Percentiles rank a stretch among this genome's conserved stretches.
phyloP scores from a whole-genome alignment of 2,329 filamentous ascomycete species.

The Alternaria longipes region DNA sequence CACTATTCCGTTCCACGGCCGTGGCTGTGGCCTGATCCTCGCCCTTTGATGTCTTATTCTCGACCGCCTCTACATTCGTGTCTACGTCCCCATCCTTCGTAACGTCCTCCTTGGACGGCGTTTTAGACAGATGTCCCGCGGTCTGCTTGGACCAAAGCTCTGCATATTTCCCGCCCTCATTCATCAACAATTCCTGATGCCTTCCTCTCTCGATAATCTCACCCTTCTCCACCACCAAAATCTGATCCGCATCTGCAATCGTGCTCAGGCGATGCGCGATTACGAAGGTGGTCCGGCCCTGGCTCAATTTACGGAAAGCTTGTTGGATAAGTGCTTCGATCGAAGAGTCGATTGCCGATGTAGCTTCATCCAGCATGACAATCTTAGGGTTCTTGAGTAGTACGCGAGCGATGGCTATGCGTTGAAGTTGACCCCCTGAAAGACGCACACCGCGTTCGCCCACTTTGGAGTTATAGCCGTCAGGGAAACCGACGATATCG shows the following conservation, averaged over 20 bases:
- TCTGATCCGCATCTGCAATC: constrained; percentile 86
- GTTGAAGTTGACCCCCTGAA: constrained; percentile 72
- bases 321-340: constrained; percentile 73
- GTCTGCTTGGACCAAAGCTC: constrained; percentile 91
- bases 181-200: constrained; percentile 76
- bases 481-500: constrained; percentile 67
- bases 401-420: constrained; percentile 75
- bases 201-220: constrained; percentile 79
- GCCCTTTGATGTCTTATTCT: constrained; percentile 36
- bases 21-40: constrained; percentile 32
- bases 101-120: constrained; percentile 27
- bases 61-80: constrained; percentile 21
- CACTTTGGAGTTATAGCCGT: constrained; percentile 52
- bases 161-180: constrained; percentile 74
- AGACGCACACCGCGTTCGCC: constrained; percentile 57
- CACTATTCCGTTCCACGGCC: constrained; percentile 22
- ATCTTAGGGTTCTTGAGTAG: constrained; percentile 83
- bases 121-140: constrained; percentile 36
- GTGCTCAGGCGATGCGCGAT: constrained; percentile 83
- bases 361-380: constrained; percentile 86
- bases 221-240: constrained; percentile 81
- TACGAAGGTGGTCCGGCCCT: constrained; percentile 71
- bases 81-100: constrained; percentile 22
- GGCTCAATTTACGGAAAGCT: constrained; percentile 66
- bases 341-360: constrained; percentile 82